Evolutionary conservation across 768 basidiomycete species (phyloP).

Genomic region (Mycena polygramma): DNA sequence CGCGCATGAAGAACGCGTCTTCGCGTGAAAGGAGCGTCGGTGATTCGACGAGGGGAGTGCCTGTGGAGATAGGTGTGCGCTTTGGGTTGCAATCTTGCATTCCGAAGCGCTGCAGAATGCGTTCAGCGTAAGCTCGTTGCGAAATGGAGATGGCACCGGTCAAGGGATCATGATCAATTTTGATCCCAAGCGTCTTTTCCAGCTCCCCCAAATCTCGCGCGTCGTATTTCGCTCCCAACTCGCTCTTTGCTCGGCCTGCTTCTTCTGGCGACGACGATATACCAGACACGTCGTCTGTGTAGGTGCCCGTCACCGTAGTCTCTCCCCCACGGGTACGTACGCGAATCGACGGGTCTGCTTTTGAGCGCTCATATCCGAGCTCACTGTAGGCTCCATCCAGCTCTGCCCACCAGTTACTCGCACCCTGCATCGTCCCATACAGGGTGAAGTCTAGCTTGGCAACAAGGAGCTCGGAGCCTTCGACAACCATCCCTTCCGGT

Average conservation of each 20-base stretch:
- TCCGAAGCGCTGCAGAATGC: constrained; percentile 36
- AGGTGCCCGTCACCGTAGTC: not conserved
- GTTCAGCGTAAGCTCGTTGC: constrained; percentile 46
- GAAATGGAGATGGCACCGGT: constrained; percentile 40
- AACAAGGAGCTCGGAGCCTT: too few species aligned
- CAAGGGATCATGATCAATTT: constrained; percentile 39
- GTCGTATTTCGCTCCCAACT: not conserved
- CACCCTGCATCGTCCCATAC: constrained; percentile 20
- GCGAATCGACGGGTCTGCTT: too few species aligned
- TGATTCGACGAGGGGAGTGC: not conserved
- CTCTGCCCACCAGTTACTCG: constrained; percentile 11
- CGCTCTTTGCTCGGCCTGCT: not conserved
- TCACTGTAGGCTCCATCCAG: not conserved
- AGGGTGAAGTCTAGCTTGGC: constrained; percentile 7
- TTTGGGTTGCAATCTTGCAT: constrained; percentile 17
- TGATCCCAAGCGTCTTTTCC: constrained; percentile 42
- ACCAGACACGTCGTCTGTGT: constrained; percentile 13
- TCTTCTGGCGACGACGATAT: constrained; percentile 1
- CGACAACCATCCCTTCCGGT: too few species aligned
- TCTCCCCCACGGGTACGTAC: not conserved
- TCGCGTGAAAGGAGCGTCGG: not conserved
- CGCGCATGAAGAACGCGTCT: constrained; percentile 8
- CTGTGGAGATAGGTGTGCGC: not conserved
- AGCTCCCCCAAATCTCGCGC: not conserved
- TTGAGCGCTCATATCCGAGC: too few species aligned